Evolutionary conservation across 805 yeast species (phyloP).

Genomic region (Wickerhamiella musiphila): DNA sequence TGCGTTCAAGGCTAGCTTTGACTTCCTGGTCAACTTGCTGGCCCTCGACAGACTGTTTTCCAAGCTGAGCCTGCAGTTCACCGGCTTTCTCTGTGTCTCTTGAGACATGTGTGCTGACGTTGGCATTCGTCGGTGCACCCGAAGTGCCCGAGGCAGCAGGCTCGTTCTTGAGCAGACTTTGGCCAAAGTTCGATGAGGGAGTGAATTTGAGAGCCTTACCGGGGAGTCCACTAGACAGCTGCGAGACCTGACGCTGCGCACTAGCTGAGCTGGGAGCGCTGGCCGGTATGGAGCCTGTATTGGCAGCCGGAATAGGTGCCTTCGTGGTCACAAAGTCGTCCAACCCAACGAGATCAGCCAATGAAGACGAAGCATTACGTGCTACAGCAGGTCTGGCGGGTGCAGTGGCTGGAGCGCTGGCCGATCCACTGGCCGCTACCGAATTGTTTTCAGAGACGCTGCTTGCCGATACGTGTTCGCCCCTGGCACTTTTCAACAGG

Average conservation of each 20-base stretch:
- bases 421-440: conserved; percentile 1
- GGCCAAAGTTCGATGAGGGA: conserved; percentile 81
- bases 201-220: conserved; percentile 29
- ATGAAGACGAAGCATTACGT: conserved; percentile 13
- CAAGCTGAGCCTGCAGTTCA: conserved; percentile 25
- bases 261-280: too few species aligned
- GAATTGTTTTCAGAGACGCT: too few species aligned
- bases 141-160: conserved; percentile 1
- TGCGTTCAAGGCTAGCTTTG: conserved; percentile 44
- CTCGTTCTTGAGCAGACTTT: conserved; percentile 35
- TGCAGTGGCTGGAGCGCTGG: conserved; percentile 8
- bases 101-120: conserved; percentile 71
- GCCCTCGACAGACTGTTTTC: conserved; percentile 34
- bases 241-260: too few species aligned
- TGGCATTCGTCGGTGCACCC: conserved; percentile 40
- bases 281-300: too few species aligned
- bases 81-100: conserved; percentile 62
- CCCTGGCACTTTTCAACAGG: conserved; percentile 2
- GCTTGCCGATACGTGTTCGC: conserved; percentile 1
- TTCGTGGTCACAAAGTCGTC: conserved; percentile 13
- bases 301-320: conserved; percentile 3
- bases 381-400: conserved; percentile 4
- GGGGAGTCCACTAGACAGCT: too few species aligned
- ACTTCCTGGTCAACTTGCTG: conserved; percentile 63
- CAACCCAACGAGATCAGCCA: conserved; percentile 18